Evolutionary conservation across 2,329 filamentous ascomycete species (phyloP), one percentile per base, ranked within the genome.

Genomic region (Emmonsiellopsis sp.): DNA sequence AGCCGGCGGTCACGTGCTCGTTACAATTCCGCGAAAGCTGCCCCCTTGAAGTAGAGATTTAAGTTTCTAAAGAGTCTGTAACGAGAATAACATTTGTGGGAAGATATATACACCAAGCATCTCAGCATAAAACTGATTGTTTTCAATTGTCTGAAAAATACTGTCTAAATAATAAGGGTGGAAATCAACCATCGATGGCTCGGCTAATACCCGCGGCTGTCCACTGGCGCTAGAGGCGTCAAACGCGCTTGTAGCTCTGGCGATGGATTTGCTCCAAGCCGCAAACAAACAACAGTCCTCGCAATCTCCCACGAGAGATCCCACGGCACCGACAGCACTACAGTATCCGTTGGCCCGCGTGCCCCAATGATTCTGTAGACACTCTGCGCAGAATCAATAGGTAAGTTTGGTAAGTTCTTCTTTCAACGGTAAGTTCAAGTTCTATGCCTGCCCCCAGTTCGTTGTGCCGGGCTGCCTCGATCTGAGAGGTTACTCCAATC

Each of bases 381-480:
- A 8, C 31, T 38, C 35, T 30, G 46, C 31, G 31, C 43, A 38
- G 38, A 50, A 50, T 54, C 46, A n/a, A 53, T 48, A 59, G 55
- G 58, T 59, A 57, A 57, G 59, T 55, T 41, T 54, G 54, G 59
- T 60, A 60, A 56, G 57, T 59, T 45, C 20, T 58, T 52, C 16
- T 42, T 46, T 55, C 32, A 15, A 30, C 30, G 50, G 37, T 50
- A n/a, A 32, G 45, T 34, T 15, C 35, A n/a, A 32, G 45, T 34
- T 15, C 35, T 26, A 26, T 26, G 3, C 20, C 20, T 26, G 3
- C 20, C 20, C 20, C 20, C 20, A 26, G 37, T 34, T 40, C 6
- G 34, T 40, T 34, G 32, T 6, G 15, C 15, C 42, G 9, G 15
- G 26, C 10, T 5, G 20, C 20, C 20, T 26, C 20, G 3, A 26